Evolutionary conservation across 768 basidiomycete species (phyloP).

Genomic region (Royoungia palumana): DNA sequence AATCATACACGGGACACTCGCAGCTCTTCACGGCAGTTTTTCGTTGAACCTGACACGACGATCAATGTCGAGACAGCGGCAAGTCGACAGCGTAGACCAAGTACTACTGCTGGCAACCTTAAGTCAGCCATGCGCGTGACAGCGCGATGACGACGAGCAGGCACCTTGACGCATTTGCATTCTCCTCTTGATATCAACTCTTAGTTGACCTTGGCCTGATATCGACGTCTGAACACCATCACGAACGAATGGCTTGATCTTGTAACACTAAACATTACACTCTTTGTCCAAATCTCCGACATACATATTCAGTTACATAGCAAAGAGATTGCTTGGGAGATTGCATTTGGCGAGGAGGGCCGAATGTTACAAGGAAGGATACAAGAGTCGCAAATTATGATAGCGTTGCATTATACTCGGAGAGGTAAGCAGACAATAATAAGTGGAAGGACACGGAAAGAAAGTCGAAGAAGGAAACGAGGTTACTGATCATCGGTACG

Average conservation of each 20-base stretch:
- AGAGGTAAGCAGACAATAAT: constrained; percentile 18
- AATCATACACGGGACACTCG: constrained; percentile 26
- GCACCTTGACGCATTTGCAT: not conserved
- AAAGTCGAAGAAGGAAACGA: constrained; percentile 19
- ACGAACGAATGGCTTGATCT: constrained; percentile 12
- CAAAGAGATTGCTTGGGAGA: constrained; percentile 10
- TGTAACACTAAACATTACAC: constrained; percentile 21
- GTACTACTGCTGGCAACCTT: constrained; percentile 29
- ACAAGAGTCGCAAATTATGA: constrained; percentile 27
- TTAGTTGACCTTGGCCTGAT: constrained; percentile 7
- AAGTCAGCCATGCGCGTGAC: constrained; percentile 36
- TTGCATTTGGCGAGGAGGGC: constrained; percentile 14
- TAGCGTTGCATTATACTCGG: constrained; percentile 19
- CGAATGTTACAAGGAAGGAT: constrained; percentile 23
- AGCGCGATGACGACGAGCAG: constrained; percentile 27
- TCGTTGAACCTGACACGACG: constrained; percentile 30
- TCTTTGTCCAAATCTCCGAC: not conserved
- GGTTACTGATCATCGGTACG: constrained; percentile 45
- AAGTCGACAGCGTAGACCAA: constrained; percentile 29
- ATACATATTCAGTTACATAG: constrained; percentile 12
- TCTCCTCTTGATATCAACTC: constrained; percentile 8
- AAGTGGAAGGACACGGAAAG: constrained; percentile 20
- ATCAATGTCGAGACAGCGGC: constrained; percentile 26
- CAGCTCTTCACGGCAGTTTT: constrained; percentile 21
- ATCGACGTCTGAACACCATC: not conserved